Evolutionary conservation across 192 early-diverging fungal species (phyloP), one percentile per base, ranked within the genome.

Genomic region (Thamnidium elegans): DNA sequence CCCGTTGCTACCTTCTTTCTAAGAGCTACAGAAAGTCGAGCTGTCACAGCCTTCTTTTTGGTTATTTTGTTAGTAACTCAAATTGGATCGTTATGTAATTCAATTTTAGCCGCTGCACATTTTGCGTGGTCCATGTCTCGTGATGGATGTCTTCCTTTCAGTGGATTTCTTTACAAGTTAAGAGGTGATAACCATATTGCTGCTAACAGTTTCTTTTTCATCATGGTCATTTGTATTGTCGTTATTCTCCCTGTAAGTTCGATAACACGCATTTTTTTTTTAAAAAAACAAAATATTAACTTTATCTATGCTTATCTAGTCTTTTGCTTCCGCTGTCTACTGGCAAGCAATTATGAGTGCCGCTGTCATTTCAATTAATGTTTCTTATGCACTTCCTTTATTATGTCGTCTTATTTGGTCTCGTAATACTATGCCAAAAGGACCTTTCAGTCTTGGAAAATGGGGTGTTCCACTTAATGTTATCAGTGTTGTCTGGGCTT

Each of bases 71-170:
- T 78, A 19, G 43, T 81, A 44, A 70, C 71, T 42, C 74, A 78
- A 51, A 69, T 81, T 47, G 77, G 74, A 50, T 78, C 73, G 14
- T 62, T 75, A 14, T 71, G 66, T 53, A 74, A 77, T 19, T 78
- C 65, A 3, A 53, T 75, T 9, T 68, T 75, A 0, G 79, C 73
- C 53, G 69, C 67, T 34, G 73, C 70, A 10, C 79, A 77, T 15
- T 71, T 81, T 50, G 74, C 78, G 30, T 81, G 77, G 69, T 73
- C 79, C 17, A 74, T 81, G 64, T 68, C 79, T 20, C 79, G 79
- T 20, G 79, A 81, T 61, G 73, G 76, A 36, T 74, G 73, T 58
- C 69, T 81, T 60, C 79, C 79, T 3, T 68, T 71, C 42, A 75
- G 76, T 10, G 70, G 68, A 9, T 73, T 69, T 48, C 67, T 75